These are phyloP conservation scores for Parasitella parasitica DNA, from an alignment of 371 early-diverging fungal species.

Conservation along the genomic window DNA sequence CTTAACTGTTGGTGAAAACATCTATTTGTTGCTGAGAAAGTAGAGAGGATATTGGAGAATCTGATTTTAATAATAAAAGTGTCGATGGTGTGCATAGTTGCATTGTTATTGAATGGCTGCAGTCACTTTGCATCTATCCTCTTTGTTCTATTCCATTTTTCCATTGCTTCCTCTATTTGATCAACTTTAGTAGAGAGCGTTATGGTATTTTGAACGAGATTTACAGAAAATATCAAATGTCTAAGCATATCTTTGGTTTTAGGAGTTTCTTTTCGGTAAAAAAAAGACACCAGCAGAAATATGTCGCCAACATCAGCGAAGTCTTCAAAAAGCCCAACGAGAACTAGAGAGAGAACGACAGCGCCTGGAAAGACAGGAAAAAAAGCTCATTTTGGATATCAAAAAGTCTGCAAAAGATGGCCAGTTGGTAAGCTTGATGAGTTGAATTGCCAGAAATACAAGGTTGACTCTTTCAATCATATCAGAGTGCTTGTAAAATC, in stretches of 20 bases:
- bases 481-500: slow-evolving; percentile 77
- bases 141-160: neutral
- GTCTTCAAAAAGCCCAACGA: slow-evolving; percentile 84
- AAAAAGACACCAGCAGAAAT: slow-evolving; percentile 85
- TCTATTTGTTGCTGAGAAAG: slow-evolving; percentile 89
- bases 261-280: slow-evolving; percentile 70
- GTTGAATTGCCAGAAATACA: neutral
- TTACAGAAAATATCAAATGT: neutral
- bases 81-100: neutral
- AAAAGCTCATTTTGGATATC: slow-evolving; percentile 91
- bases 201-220: neutral
- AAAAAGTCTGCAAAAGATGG: slow-evolving; percentile 89
- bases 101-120: neutral
- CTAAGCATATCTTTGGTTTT: neutral
- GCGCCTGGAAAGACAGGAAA: slow-evolving; percentile 91
- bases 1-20: slow-evolving; percentile 81
- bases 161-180: neutral
- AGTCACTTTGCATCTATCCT: neutral
- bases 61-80: neutral
- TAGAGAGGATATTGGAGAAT: slow-evolving; percentile 26
- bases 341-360: slow-evolving; percentile 90
- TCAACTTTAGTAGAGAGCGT: no score
- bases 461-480: neutral
- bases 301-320: slow-evolving; percentile 88
- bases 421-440: slow-evolving; percentile 63